phyloP scores from a whole-genome alignment of 2,329 filamentous ascomycete species.

The Beauveria rudraprayagi region DNA sequence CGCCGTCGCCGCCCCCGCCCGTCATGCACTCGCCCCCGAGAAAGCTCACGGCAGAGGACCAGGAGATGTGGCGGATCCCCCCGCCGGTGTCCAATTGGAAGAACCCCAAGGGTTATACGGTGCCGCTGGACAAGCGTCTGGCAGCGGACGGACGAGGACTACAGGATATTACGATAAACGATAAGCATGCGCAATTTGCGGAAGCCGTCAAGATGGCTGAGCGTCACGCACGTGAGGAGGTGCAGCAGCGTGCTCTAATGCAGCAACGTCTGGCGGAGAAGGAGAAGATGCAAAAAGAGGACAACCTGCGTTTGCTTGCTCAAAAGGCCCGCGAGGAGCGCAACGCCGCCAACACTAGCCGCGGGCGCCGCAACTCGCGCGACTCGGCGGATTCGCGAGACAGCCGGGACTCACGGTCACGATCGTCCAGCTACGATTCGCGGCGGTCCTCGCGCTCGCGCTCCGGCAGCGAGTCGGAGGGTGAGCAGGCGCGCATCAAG shows the following conservation, averaged over 20 bases:
- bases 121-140: slow-evolving; percentile 88
- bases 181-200: slow-evolving; percentile 95
- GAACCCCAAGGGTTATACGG: slow-evolving; percentile 96
- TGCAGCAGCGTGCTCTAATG: slow-evolving; percentile 86
- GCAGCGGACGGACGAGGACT: slow-evolving; percentile 87
- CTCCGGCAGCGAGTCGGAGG: slow-evolving; percentile 56
- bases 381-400: slow-evolving; percentile 30
- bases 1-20: slow-evolving; percentile 85
- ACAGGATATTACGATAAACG: slow-evolving; percentile 93
- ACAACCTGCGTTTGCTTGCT: slow-evolving; percentile 77
- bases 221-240: slow-evolving; percentile 88
- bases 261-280: slow-evolving; percentile 94
- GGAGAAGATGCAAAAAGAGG: slow-evolving; percentile 90
- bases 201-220: slow-evolving; percentile 94
- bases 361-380: slow-evolving; percentile 31
- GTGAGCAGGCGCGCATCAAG: slow-evolving; percentile 66
- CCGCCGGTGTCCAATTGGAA: slow-evolving; percentile 98
- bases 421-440: slow-evolving; percentile 27
- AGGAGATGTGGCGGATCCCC: slow-evolving; percentile 86
- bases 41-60: slow-evolving; percentile 92
- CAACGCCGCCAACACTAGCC: slow-evolving; percentile 40
- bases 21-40: slow-evolving; percentile 91
- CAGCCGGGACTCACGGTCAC: slow-evolving; percentile 32
- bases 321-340: slow-evolving; percentile 87
- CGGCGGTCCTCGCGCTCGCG: slow-evolving; percentile 28